Conservation (phyloP, 2,329 filamentous ascomycete genomes). For the Camptophora hylomeconis region DNA sequence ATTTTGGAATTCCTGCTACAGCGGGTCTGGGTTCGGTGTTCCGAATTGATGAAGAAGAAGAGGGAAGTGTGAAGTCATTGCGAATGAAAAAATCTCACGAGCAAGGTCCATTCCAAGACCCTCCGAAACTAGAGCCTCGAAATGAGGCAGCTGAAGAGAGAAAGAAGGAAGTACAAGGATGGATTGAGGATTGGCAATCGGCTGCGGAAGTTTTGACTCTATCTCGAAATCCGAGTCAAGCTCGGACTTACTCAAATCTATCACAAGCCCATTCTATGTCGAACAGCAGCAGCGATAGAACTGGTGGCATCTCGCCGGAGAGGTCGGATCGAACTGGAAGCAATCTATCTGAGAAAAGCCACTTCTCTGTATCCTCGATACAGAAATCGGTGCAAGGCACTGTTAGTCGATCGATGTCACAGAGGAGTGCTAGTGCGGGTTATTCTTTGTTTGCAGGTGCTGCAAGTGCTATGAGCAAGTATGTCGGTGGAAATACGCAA, state of each 20-base stretch:
- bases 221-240: conserved; percentile 15
- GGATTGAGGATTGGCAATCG: conserved; percentile 19
- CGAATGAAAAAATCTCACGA: conserved; percentile 10
- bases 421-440: conserved; percentile 14
- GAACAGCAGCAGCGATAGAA: conserved; percentile 3
- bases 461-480: conserved; percentile 15
- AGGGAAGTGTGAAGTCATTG: conserved; percentile 13
- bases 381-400: conserved; percentile 25
- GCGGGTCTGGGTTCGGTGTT: conserved; percentile 12
- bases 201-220: conserved; percentile 16
- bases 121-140: conserved; percentile 1
- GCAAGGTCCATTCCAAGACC: conserved; percentile 16
- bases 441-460: conserved; percentile 17
- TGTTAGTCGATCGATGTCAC: conserved; percentile 15
- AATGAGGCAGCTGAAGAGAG: conserved; percentile 10
- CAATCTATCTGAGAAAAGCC: conserved; percentile 41
- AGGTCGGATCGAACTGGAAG: conserved; percentile 42
- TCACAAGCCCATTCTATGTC: conserved; percentile 11
- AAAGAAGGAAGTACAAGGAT: conserved; percentile 17
- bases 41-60: conserved; percentile 17
- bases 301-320: conserved; percentile 21
- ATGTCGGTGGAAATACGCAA: conserved; percentile 6
- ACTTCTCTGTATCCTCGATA: conserved; percentile 9
- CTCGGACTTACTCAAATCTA: conserved; percentile 15
- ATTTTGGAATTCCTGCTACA: conserved; percentile 9